These are phyloP conservation scores for Proliferodiscus dingleyae DNA, from an alignment of 2,329 filamentous ascomycete species.

Conservation along the genomic window DNA sequence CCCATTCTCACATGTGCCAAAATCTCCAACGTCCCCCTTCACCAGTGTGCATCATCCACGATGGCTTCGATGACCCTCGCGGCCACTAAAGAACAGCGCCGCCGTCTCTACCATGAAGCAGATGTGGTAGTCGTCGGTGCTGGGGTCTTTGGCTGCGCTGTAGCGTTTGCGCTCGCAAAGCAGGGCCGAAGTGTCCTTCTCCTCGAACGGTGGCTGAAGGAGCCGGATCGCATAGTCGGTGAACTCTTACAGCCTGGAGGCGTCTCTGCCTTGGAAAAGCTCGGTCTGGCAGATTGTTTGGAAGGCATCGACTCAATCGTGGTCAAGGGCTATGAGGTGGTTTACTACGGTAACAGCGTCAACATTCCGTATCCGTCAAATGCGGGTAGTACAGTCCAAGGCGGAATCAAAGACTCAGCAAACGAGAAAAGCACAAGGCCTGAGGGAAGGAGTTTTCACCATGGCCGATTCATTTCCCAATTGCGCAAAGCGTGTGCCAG, in stretches of 20 bases:
- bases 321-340: slow-evolving; percentile 81
- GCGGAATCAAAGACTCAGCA: slow-evolving; percentile 18
- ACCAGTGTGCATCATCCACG: too few relatives aligned
- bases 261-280: slow-evolving; percentile 69
- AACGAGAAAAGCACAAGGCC: slow-evolving; percentile 42
- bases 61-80: slow-evolving; percentile 11
- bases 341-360: slow-evolving; percentile 71
- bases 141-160: slow-evolving; percentile 81
- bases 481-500: slow-evolving; percentile 69
- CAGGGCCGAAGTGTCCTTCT: slow-evolving; percentile 89
- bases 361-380: slow-evolving; percentile 72
- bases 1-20: not conserved
- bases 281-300: slow-evolving; percentile 77
- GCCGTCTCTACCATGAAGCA: slow-evolving; percentile 55
- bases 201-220: slow-evolving; percentile 81
- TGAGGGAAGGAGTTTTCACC: slow-evolving; percentile 82
- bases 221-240: slow-evolving; percentile 93
- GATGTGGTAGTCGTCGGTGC: slow-evolving; percentile 92
- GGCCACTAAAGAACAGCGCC: slow-evolving; percentile 36
- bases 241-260: slow-evolving; percentile 93
- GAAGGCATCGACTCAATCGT: slow-evolving; percentile 83
- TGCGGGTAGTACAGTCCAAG: slow-evolving; percentile 35
- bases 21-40: slow-evolving; percentile 1
- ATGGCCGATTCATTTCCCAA: slow-evolving; percentile 85
- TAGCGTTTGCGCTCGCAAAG: slow-evolving; percentile 77